Percentiles rank a stretch among this genome's conserved stretches.
phyloP scores from a whole-genome alignment of 768 basidiomycete species.

The Fibroporia radiculosa region DNA sequence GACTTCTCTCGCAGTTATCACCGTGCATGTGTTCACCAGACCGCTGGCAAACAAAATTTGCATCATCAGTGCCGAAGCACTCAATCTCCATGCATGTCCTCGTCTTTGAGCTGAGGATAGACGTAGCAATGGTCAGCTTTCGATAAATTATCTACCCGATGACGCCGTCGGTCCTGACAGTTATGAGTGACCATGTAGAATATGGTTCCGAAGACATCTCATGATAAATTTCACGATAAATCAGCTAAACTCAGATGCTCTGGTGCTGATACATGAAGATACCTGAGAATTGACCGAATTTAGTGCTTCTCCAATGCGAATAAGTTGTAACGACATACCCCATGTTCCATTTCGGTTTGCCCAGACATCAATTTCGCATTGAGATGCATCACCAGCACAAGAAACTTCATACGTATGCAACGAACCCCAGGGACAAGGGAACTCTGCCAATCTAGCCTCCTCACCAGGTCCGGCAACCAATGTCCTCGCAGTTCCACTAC shows the following conservation, averaged over 20 bases:
- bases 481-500: conserved; percentile 8
- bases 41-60: no score
- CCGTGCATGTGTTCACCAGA: no score
- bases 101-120: no score
- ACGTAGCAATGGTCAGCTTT: no score
- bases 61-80: no score
- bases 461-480: conserved; percentile 10
- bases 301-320: neutral
- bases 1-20: no score
- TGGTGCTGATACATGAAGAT: conserved; percentile 21
- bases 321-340: conserved; percentile 11
- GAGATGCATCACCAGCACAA: conserved; percentile 10
- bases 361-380: conserved; percentile 21
- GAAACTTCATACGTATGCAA: conserved; percentile 17
- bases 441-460: conserved; percentile 12
- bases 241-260: conserved; percentile 9
- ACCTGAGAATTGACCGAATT: conserved; percentile 8
- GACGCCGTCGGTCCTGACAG: no score
- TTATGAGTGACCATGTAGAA: no score
- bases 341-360: conserved; percentile 19
- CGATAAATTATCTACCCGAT: no score
- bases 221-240: no score
- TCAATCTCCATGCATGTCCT: no score
- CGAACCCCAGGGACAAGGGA: conserved; percentile 19
- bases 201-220: no score